A percentile compares a stretch with the other conserved stretches of the same genome.
Conservation (phyloP, 2,329 filamentous ascomycete genomes). For the Lecanoromycetidae sp. region DNA sequence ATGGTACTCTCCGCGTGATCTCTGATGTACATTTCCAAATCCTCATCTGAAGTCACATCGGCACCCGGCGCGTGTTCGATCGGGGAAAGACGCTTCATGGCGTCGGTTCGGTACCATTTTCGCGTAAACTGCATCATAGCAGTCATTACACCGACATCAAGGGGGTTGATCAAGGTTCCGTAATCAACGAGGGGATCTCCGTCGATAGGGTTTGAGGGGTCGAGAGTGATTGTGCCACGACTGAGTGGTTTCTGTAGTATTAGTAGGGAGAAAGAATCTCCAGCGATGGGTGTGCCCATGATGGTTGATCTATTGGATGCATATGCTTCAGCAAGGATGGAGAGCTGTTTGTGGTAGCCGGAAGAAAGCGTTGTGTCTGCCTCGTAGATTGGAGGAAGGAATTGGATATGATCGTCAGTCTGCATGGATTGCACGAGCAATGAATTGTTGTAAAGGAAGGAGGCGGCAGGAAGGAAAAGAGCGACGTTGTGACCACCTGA, state of each 20-base stretch:
- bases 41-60: slow-evolving; percentile 17
- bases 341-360: too few relatives aligned
- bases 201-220: slow-evolving; percentile 20
- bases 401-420: too few relatives aligned
- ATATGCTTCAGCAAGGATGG: too few relatives aligned
- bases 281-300: slow-evolving; percentile 20
- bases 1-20: slow-evolving; percentile 16
- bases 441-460: too few relatives aligned
- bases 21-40: slow-evolving; percentile 20
- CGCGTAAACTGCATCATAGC: slow-evolving; percentile 26
- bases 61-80: slow-evolving; percentile 23
- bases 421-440: too few relatives aligned
- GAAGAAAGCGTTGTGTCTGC: too few relatives aligned
- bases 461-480: too few relatives aligned
- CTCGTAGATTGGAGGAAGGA: too few relatives aligned
- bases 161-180: slow-evolving; percentile 9
- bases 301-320: slow-evolving; percentile 12
- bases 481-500: too few relatives aligned
- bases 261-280: slow-evolving; percentile 20
- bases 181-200: slow-evolving; percentile 14
- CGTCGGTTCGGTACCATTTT: slow-evolving; percentile 24
- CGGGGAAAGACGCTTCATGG: slow-evolving; percentile 24
- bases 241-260: slow-evolving; percentile 26
- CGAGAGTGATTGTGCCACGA: slow-evolving; percentile 28
- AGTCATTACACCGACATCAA: slow-evolving; percentile 24